phyloP scores from a whole-genome alignment of 176 grass and related monocot species.

The Rhynchospora tenuis region DNA sequence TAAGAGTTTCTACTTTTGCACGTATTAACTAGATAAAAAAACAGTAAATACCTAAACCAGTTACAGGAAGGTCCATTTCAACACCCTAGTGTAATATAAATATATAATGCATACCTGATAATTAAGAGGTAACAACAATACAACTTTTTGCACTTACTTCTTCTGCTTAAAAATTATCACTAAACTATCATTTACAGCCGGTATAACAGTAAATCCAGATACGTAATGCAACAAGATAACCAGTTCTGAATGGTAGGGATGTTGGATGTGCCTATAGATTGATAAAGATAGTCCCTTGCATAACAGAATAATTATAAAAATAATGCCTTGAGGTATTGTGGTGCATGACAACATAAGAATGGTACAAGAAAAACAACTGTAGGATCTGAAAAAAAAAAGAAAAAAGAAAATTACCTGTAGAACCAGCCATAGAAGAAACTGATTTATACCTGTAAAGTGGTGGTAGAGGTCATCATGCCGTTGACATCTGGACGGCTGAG shows the following conservation, averaged over 20 bases:
- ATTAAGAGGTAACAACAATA: not conserved
- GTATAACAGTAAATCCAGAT: too few relatives aligned
- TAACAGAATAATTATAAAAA: not conserved
- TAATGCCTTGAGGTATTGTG: not conserved
- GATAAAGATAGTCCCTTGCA: not conserved
- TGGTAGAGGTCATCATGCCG: constrained; percentile 53
- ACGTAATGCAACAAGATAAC: not conserved
- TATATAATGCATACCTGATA: not conserved
- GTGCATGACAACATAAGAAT: not conserved
- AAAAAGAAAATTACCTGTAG: too few relatives aligned
- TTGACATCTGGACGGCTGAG: constrained; percentile 47
- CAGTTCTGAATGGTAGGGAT: not conserved
- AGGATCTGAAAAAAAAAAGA: not conserved
- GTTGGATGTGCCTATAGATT: not conserved
- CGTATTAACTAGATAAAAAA: not conserved
- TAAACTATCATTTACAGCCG: not conserved
- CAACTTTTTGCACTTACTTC: not conserved
- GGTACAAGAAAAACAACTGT: not conserved
- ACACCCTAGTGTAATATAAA: not conserved
- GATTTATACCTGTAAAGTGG: constrained; percentile 34
- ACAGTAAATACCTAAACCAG: not conserved
- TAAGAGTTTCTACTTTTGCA: not conserved
- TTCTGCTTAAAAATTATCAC: not conserved
- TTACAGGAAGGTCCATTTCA: not conserved
- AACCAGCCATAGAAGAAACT: not conserved